Evolutionary conservation across 2,329 filamentous ascomycete genomes (phyloP).

Genomic region (Fusarium nurragi): DNA sequence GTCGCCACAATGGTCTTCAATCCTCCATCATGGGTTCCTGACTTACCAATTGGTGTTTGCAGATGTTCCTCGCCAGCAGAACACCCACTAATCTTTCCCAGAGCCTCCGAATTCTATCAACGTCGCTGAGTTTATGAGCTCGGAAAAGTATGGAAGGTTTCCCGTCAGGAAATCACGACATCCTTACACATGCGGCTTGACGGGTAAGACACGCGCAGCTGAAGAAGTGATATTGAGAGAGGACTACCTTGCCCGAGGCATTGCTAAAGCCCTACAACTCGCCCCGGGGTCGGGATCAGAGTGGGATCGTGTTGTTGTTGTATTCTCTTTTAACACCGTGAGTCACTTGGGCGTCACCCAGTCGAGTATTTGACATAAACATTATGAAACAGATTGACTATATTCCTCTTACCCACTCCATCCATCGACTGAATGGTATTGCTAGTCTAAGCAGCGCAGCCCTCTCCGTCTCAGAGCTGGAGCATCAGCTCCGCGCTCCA

Average conservation of each 20-base stretch:
- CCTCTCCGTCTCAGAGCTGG: slow-evolving; percentile 74
- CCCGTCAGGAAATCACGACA: slow-evolving; percentile 70
- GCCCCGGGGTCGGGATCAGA: slow-evolving; percentile 73
- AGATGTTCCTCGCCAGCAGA: fast-evolving
- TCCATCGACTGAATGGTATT: slow-evolving; percentile 77
- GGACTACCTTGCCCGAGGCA: slow-evolving; percentile 70
- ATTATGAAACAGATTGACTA: slow-evolving; percentile 73
- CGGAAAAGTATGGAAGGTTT: slow-evolving; percentile 54
- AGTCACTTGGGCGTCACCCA: background rate
- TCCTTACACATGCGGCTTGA: slow-evolving; percentile 80
- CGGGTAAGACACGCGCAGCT: slow-evolving; percentile 71
- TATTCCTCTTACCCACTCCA: slow-evolving; percentile 74
- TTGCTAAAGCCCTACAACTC: slow-evolving; percentile 71
- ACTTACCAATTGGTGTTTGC: background rate
- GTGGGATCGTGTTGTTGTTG: slow-evolving; percentile 81
- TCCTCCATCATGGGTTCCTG: slow-evolving; percentile 19
- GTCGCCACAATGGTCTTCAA: background rate
- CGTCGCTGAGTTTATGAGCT: slow-evolving; percentile 79
- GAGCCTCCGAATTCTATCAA: slow-evolving; percentile 48
- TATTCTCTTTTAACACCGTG: slow-evolving; percentile 82
- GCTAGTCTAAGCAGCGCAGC: slow-evolving; percentile 78
- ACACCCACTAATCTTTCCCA: background rate
- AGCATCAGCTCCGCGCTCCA: slow-evolving; percentile 75
- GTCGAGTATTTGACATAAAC: background rate
- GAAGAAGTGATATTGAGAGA: slow-evolving; percentile 71